These are phyloP conservation scores for Dactylis glomerata DNA, from an alignment of 176 grass and related monocot species.

Conservation along the genomic window DNA sequence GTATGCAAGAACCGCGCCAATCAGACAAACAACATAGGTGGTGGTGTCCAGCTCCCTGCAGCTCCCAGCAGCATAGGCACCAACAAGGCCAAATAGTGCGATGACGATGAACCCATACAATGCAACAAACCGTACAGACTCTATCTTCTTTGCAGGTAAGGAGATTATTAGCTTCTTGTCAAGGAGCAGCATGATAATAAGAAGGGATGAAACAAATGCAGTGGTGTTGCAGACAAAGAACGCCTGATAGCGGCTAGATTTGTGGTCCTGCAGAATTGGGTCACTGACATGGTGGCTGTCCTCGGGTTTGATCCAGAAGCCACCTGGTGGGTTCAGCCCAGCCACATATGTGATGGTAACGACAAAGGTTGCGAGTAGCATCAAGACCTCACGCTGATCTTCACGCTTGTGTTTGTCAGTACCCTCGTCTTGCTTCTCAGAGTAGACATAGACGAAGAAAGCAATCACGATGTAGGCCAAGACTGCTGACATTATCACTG, in stretches of 20 bases:
- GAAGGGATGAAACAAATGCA: slow-evolving; percentile 23
- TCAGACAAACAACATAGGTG: not conserved
- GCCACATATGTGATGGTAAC: slow-evolving; percentile 23
- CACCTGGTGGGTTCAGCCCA: slow-evolving; percentile 35
- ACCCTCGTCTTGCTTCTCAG: not conserved
- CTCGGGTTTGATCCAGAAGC: not conserved
- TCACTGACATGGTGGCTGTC: not conserved
- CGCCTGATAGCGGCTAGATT: not conserved
- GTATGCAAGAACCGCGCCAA: not conserved
- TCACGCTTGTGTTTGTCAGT: not conserved
- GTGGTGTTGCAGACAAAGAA: slow-evolving; percentile 30
- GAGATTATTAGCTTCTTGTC: not conserved
- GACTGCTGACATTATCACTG: not conserved
- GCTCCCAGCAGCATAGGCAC: slow-evolving; percentile 20
- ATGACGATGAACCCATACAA: not conserved
- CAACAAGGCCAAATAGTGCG: not conserved
- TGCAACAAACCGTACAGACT: not conserved
- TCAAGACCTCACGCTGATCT: not conserved
- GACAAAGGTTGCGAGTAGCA: slow-evolving; percentile 31
- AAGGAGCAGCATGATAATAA: slow-evolving; percentile 17
- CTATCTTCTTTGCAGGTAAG: not conserved
- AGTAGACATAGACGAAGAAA: not conserved
- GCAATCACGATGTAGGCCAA: not conserved
- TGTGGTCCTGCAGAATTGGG: not conserved
- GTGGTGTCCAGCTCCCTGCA: not conserved